phyloP scores from a whole-genome alignment of 2,329 filamentous ascomycete species.

The Aspergillus sp. region DNA sequence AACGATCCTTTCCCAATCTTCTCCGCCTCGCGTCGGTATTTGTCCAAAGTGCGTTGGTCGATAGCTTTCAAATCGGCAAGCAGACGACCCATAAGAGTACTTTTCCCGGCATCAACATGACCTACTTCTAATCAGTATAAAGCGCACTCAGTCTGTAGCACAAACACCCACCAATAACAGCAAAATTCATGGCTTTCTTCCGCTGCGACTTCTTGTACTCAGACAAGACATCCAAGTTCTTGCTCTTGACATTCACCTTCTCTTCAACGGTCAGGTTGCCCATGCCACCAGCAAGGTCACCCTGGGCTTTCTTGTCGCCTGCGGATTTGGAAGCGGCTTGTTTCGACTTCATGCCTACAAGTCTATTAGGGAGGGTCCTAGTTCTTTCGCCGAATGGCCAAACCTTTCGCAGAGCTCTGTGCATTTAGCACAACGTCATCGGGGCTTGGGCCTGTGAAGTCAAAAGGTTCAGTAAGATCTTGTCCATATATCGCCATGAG shows the following conservation, averaged over 20 bases:
- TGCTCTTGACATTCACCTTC: constrained; percentile 59
- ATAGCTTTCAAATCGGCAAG: constrained; percentile 85
- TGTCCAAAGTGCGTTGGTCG: constrained; percentile 83
- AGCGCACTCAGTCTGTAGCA: constrained; percentile 2
- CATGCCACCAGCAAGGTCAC: constrained; percentile 49
- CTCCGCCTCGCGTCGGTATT: constrained; percentile 83
- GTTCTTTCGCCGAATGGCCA: constrained; percentile 48
- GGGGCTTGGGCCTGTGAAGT: constrained; percentile 83
- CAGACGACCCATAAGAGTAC: constrained; percentile 94
- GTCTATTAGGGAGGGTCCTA: constrained; percentile 39
- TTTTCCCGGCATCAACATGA: constrained; percentile 97
- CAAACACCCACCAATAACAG: constrained; percentile 74
- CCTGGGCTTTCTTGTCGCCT: constrained; percentile 42
- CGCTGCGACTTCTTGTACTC: constrained; percentile 73
- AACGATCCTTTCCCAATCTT: constrained; percentile 94
- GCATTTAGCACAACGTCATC: constrained; percentile 86
- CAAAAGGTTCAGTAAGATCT: constrained; percentile 45
- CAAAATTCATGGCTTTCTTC: constrained; percentile 85
- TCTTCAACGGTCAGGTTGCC: constrained; percentile 52
- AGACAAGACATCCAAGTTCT: constrained; percentile 79
- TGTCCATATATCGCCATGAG: constrained; percentile 40
- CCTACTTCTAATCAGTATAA: constrained; percentile 52
- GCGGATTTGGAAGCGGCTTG: constrained; percentile 41
- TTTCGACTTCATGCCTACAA: constrained; percentile 46
- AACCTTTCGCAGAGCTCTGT: constrained; percentile 76